Evolutionary conservation across 108 stramenopile genomes (phyloP).

Genomic region (Cylindrotheca closterium): DNA sequence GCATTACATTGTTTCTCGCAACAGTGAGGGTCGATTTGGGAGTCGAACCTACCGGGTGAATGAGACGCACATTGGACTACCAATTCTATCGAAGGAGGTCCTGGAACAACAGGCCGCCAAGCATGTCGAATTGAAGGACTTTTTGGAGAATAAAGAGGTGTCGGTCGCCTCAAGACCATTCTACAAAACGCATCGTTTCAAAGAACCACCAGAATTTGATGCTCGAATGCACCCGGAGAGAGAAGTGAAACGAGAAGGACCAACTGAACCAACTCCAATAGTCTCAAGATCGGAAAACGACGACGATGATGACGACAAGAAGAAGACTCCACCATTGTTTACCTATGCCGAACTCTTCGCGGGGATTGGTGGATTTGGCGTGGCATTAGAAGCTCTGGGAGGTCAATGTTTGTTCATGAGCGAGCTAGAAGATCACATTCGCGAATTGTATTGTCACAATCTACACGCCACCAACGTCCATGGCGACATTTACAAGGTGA

Average conservation of each 20-base stretch:
- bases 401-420: constrained; percentile 75
- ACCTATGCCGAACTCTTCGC: constrained; percentile 76
- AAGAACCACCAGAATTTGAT: constrained; percentile 29
- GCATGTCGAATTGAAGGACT: constrained; percentile 20
- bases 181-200: constrained; percentile 9
- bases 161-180: constrained; percentile 33
- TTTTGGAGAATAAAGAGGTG: constrained; percentile 43
- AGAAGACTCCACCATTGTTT: constrained; percentile 27
- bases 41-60: constrained; percentile 56
- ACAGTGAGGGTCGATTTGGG: constrained; percentile 76
- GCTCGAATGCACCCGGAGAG: constrained; percentile 45
- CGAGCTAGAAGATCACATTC: constrained; percentile 59
- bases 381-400: constrained; percentile 76
- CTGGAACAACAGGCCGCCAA: background rate
- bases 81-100: constrained; percentile 10
- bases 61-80: constrained; percentile 28
- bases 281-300: background rate
- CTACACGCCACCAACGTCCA: constrained; percentile 30
- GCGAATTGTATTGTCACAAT: constrained; percentile 58
- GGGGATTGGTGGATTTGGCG: constrained; percentile 82
- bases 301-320: constrained; percentile 1
- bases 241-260: background rate
- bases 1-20: too few relatives aligned
- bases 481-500: constrained; percentile 63
- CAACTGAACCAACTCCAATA: background rate